Evolutionary conservation across 768 basidiomycete genomes (phyloP), one percentile per base, ranked within the genome.

Genomic region (Amylocystis lapponica): DNA sequence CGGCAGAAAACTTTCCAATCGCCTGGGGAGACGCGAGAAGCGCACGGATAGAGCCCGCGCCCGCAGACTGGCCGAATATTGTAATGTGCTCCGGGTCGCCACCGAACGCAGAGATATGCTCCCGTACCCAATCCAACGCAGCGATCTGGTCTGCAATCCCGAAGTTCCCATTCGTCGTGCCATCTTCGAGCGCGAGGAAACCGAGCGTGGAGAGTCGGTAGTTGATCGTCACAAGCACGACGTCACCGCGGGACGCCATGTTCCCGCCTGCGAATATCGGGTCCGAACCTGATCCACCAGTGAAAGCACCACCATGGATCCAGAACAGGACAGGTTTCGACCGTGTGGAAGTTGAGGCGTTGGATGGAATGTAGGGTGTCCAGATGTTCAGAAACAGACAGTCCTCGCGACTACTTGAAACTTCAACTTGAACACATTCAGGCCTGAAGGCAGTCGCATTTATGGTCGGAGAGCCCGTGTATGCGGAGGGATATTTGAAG

Each of bases 41-140:
- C 19, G 57, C 58, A 41, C 59, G 53, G 6, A 74, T 69, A 5
- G 70, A 66, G 26, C 63, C 67, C 9, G 69, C 75, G 22, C 76
- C 78, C 11, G 76, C 76, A 6, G 71, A 75, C 54, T 81, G 69
- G 2, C 78, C 78, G 47, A 69, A 68, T 19, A 80, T 71, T 2
- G 74, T 76, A 35, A 82, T 69, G 1, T 65, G 65, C 8, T 57
- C 55, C 2, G 72, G 71, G 58, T 80, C 78, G 0, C 79, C 79
- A 27, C 78, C 78, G 48, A 81, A 81, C 16, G 68, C 64, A 1
- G 61, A 55, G 46, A 81, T 79, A 56, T 81, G 67, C 27, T 66
- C 55, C 22, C 73, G 69, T 0, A 80, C 72, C 72, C 73, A 68
- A 31, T 67, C 54, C 29, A 76, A 54, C 13, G 65, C 59, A n/a